Percentiles rank a stretch among this genome's conserved stretches.
These are phyloP conservation scores for Verticillium zaregamsianum DNA, from an alignment of 2,329 filamentous ascomycete species.

Conservation along the genomic window DNA sequence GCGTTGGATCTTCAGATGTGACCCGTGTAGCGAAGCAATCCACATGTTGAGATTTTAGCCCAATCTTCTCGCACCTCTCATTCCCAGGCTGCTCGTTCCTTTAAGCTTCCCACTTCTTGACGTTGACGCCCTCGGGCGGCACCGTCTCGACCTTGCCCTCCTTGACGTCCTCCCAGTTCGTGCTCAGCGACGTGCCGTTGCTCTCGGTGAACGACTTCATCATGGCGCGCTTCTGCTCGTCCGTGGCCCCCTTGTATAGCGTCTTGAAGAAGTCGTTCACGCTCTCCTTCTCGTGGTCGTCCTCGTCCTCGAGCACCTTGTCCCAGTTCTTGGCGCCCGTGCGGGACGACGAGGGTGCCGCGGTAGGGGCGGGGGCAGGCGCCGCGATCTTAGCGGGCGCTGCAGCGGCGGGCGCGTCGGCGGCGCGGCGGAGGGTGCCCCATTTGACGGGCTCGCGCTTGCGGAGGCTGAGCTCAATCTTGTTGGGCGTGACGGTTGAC, in stretches of 20 bases:
- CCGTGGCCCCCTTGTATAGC: slow-evolving; percentile 71
- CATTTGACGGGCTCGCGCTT: slow-evolving; percentile 70
- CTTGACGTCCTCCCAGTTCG: slow-evolving; percentile 82
- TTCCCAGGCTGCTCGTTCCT: neutral
- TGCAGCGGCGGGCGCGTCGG: neutral
- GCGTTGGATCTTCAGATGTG: neutral
- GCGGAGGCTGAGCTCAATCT: slow-evolving; percentile 71
- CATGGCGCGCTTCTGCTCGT: slow-evolving; percentile 87
- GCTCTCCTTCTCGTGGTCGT: slow-evolving; percentile 57
- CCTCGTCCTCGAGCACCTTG: slow-evolving; percentile 54
- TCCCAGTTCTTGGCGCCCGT: slow-evolving; percentile 91
- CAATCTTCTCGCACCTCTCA: no score
- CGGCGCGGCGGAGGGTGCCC: slow-evolving; percentile 33
- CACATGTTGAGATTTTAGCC: no score
- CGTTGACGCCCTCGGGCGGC: slow-evolving; percentile 74
- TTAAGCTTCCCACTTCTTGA: slow-evolving; percentile 60
- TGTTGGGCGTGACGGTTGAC: slow-evolving; percentile 66
- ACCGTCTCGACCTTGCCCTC: slow-evolving; percentile 65
- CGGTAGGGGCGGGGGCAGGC: slow-evolving; percentile 4
- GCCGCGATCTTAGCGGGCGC: neutral
- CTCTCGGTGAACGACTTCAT: slow-evolving; percentile 96
- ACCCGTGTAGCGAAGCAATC: no score
- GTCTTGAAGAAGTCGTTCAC: slow-evolving; percentile 87
- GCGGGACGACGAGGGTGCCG: slow-evolving; percentile 72
- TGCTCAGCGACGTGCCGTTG: slow-evolving; percentile 88